Conservation (phyloP, 1,139 yeast species). For the Kodamaea suecica region DNA sequence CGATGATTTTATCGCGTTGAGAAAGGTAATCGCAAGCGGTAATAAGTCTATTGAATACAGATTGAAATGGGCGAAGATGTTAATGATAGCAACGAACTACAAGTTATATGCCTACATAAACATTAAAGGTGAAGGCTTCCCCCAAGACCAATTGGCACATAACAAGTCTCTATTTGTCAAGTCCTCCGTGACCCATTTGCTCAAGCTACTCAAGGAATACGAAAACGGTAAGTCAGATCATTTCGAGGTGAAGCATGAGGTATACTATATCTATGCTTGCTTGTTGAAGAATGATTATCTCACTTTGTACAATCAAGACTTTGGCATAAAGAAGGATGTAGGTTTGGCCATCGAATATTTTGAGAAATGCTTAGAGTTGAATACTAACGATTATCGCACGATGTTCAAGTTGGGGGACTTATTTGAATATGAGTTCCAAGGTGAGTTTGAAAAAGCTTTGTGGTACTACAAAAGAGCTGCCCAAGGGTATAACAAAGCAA, state of each 20-base stretch:
- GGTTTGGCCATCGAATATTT: conserved; percentile 31
- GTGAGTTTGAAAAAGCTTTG: conserved; percentile 33
- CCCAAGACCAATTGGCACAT: conserved; percentile 27
- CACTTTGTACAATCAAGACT: conserved; percentile 34
- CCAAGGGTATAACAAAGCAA: conserved; percentile 45
- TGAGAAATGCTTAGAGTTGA: conserved; percentile 32
- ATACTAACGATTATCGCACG: conserved; percentile 35
- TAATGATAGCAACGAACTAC: conserved; percentile 40
- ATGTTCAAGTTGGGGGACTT: conserved; percentile 42
- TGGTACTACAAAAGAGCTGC: conserved; percentile 39
- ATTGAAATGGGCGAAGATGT: conserved; percentile 45
- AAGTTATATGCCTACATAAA: conserved; percentile 42
- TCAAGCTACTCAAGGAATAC: conserved; percentile 36
- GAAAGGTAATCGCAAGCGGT: conserved; percentile 41
- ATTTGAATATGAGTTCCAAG: conserved; percentile 34
- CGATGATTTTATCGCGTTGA: conserved; percentile 34
- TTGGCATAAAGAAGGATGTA: conserved; percentile 32
- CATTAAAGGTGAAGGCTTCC: conserved; percentile 43
- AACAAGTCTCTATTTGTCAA: conserved; percentile 40
- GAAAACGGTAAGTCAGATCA: conserved; percentile 24
- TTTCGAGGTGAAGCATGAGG: conserved; percentile 24
- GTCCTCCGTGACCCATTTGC: conserved; percentile 40
- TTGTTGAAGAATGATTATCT: conserved; percentile 38
- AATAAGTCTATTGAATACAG: conserved; percentile 44
- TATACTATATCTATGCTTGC: conserved; percentile 39